phyloP scores from a whole-genome alignment of 2,329 filamentous ascomycete genomes.

The Calonectria multiphialidica region DNA sequence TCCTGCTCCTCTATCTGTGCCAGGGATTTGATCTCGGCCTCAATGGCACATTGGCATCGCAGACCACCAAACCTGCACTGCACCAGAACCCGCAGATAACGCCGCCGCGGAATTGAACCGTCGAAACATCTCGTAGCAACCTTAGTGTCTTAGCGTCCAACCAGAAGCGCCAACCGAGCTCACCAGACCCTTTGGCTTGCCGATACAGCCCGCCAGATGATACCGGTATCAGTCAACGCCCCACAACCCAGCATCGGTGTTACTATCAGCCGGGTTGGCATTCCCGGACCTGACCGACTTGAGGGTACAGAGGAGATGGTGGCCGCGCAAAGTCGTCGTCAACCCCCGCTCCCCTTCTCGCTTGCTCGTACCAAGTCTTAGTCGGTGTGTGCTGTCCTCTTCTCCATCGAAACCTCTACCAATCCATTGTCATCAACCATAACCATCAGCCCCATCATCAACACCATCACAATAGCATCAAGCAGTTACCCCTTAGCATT shows the following conservation, averaged over 20 bases:
- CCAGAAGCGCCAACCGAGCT: conserved; percentile 39
- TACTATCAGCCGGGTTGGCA: conserved; percentile 45
- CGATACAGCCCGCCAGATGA: conserved; percentile 39
- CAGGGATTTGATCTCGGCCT: background rate
- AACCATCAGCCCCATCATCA: conserved; percentile 30
- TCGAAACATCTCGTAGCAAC: conserved; percentile 22
- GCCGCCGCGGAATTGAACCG: conserved; percentile 6
- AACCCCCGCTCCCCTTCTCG: conserved; percentile 40
- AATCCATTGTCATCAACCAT: conserved; percentile 10
- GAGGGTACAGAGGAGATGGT: conserved; percentile 35
- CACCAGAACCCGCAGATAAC: conserved; percentile 7
- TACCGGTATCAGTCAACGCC: conserved; percentile 35
- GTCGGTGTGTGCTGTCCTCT: conserved; percentile 42
- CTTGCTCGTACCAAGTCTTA: conserved; percentile 1
- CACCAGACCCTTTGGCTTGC: conserved; percentile 39
- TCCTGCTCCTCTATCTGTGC: background rate
- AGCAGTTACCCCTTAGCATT: conserved; percentile 10
- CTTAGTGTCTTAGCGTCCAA: conserved; percentile 45
- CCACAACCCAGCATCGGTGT: conserved; percentile 44
- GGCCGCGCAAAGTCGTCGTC: conserved; percentile 34
- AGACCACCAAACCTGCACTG: background rate
- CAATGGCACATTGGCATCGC: background rate
- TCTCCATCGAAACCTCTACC: conserved; percentile 27
- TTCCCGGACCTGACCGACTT: conserved; percentile 41
- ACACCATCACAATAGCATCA: conserved; percentile 33